Percentiles rank a stretch among this genome's conserved stretches.
Conservation (phyloP, 2,329 filamentous ascomycete species). For the Mycogone perniciosa region DNA sequence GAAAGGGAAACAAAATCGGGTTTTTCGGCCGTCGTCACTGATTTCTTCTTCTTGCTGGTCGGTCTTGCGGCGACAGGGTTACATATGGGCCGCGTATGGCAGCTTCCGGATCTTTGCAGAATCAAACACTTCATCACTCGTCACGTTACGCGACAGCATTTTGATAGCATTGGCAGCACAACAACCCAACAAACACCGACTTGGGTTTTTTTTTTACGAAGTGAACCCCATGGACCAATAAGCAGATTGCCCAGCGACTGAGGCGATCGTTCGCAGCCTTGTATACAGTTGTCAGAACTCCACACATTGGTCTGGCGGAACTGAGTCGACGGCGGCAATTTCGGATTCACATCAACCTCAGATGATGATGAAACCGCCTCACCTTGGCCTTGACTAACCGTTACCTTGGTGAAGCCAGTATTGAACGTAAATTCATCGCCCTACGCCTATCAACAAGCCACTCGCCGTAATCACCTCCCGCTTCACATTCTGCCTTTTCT, state of each 20-base stretch:
- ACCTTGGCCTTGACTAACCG: slow-evolving; percentile 23
- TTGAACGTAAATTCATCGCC: slow-evolving; percentile 28
- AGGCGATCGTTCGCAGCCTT: slow-evolving; percentile 24
- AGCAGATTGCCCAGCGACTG: slow-evolving; percentile 25
- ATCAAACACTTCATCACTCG: slow-evolving; percentile 35
- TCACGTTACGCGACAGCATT: slow-evolving; percentile 31
- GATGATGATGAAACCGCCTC: slow-evolving; percentile 13
- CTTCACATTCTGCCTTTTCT: slow-evolving; percentile 1
- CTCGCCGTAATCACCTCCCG: slow-evolving; percentile 27
- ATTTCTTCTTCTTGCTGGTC: slow-evolving; percentile 30
- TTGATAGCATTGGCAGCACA: slow-evolving; percentile 33
- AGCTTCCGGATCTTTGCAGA: slow-evolving; percentile 35
- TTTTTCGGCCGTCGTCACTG: slow-evolving; percentile 29
- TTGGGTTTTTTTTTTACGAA: slow-evolving; percentile 23
- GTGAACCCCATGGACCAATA: slow-evolving; percentile 29
- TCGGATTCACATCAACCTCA: slow-evolving; percentile 18
- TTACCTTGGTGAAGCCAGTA: slow-evolving; percentile 21
- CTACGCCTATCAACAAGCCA: slow-evolving; percentile 22
- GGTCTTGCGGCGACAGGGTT: slow-evolving; percentile 32
- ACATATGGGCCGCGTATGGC: slow-evolving; percentile 33
- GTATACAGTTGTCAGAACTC: slow-evolving; percentile 24
- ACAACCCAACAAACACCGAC: slow-evolving; percentile 29
- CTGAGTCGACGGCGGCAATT: slow-evolving; percentile 21
- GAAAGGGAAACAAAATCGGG: slow-evolving; percentile 29
- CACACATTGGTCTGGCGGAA: slow-evolving; percentile 21